phyloP scores from a whole-genome alignment of 495 filamentous ascomycete species.

The Astrocystis sublimbata region DNA sequence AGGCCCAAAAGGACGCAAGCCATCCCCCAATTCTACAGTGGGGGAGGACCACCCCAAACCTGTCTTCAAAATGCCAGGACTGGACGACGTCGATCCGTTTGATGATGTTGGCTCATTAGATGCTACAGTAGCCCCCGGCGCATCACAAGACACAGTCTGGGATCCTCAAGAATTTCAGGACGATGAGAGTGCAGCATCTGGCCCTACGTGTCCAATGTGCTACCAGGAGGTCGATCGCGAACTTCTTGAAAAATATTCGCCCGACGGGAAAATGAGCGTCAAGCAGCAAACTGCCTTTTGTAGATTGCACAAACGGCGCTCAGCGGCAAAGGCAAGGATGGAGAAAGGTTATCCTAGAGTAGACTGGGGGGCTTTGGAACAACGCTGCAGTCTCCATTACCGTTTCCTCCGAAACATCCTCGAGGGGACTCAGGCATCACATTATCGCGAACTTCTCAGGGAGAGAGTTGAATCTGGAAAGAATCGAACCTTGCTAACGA shows the following conservation, averaged over 20 bases:
- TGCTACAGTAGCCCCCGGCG: not conserved
- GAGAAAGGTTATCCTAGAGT: slow-evolving; percentile 73
- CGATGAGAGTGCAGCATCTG: not conserved
- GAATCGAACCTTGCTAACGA: slow-evolving; percentile 61
- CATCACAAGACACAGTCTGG: slow-evolving; percentile 18
- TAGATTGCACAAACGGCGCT: slow-evolving; percentile 60
- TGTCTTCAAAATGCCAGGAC: slow-evolving; percentile 26
- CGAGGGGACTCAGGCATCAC: slow-evolving; percentile 53
- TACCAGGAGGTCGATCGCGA: slow-evolving; percentile 56
- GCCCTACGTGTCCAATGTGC: slow-evolving; percentile 66
- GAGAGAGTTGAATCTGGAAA: slow-evolving; percentile 60
- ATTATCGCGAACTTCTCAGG: slow-evolving; percentile 63
- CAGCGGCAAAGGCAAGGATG: slow-evolving; percentile 62
- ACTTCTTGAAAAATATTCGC: slow-evolving; percentile 50
- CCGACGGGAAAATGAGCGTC: slow-evolving; percentile 55
- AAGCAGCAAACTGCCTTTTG: slow-evolving; percentile 71
- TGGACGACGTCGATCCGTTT: slow-evolving; percentile 25
- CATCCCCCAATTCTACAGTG: slow-evolving; percentile 5
- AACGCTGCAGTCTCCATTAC: slow-evolving; percentile 61
- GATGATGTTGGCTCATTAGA: slow-evolving; percentile 3
- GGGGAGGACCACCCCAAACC: slow-evolving; percentile 23
- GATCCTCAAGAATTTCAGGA: slow-evolving; percentile 25
- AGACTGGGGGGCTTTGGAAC: slow-evolving; percentile 69
- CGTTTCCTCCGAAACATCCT: slow-evolving; percentile 59
- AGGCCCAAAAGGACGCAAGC: slow-evolving; percentile 14